Conservation (phyloP, 148 eudicot genomes). For the Oxyria digyna region DNA sequence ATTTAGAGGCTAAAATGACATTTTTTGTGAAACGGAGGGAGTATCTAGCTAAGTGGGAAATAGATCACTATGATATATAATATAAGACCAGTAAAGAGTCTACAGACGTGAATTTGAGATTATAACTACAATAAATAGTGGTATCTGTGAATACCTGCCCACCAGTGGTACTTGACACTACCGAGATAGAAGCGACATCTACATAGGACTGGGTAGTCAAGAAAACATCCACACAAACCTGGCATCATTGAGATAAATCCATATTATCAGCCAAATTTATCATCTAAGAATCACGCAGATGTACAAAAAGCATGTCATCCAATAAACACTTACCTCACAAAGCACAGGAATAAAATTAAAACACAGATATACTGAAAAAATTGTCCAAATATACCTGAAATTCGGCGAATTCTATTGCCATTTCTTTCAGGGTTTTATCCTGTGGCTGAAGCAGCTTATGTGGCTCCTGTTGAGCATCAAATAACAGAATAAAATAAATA, state of each 20-base stretch:
- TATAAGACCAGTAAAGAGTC: neutral
- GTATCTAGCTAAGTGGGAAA: no score
- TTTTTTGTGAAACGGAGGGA: no score
- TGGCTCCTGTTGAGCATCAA: conserved; percentile 45
- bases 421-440: conserved; percentile 71
- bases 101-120: neutral
- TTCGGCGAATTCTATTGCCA: conserved; percentile 92
- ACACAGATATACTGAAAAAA: neutral
- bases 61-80: neutral
- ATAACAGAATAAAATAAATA: neutral
- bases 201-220: conserved; percentile 80
- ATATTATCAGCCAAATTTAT: neutral
- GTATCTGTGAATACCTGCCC: conserved; percentile 58
- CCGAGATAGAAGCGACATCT: conserved; percentile 85
- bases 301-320: neutral
- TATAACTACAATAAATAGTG: neutral
- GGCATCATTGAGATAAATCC: conserved; percentile 15
- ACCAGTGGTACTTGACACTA: conserved; percentile 90
- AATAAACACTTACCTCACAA: neutral
- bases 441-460: conserved; percentile 78
- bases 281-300: neutral
- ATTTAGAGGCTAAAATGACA: no score
- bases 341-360: neutral
- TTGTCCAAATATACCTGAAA: conserved; percentile 43
- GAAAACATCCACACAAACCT: conserved; percentile 94